Evolutionary conservation across 148 eudicot species (phyloP).

Genomic region (Dianthus caryophyllus): DNA sequence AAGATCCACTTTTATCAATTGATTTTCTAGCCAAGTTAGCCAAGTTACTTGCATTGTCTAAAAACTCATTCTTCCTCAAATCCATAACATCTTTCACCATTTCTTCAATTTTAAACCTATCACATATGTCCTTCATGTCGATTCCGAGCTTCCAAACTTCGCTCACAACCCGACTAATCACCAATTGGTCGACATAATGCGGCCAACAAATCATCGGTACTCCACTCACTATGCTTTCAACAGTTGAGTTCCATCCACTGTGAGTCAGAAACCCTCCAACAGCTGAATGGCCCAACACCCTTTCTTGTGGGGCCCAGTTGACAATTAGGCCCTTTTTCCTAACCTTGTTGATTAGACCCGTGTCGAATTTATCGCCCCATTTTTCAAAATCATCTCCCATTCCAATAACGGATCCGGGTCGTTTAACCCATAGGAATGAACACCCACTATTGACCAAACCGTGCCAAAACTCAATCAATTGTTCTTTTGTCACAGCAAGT

Average conservation of each 20-base stretch:
- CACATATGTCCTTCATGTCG: conserved; percentile 20
- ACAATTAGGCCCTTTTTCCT: conserved; percentile 15
- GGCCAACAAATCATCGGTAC: conserved; percentile 33
- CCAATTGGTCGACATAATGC: conserved; percentile 23
- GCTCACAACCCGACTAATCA: conserved; percentile 17
- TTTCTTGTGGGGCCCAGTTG: conserved; percentile 30
- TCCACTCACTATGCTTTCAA: conserved; percentile 12
- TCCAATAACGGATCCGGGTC: conserved; percentile 18
- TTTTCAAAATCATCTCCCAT: conserved; percentile 4
- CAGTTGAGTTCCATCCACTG: conserved; percentile 22
- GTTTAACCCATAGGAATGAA: conserved; percentile 27
- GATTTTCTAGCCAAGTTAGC: conserved; percentile 14
- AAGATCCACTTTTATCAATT: conserved; percentile 21
- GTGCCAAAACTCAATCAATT: conserved; percentile 29
- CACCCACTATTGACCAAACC: conserved; percentile 21
- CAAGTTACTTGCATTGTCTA: background rate
- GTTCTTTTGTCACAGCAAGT: conserved; percentile 16
- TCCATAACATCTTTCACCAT: conserved; percentile 22
- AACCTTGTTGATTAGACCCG: background rate
- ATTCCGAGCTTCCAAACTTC: conserved; percentile 26
- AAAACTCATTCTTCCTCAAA: conserved; percentile 13
- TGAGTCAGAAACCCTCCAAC: conserved; percentile 26
- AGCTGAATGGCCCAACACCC: conserved; percentile 21
- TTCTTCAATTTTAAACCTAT: conserved; percentile 14
- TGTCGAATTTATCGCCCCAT: background rate